Evolutionary conservation across 2,329 filamentous ascomycete genomes (phyloP).

Genomic region (Paramyrothecium roridum): DNA sequence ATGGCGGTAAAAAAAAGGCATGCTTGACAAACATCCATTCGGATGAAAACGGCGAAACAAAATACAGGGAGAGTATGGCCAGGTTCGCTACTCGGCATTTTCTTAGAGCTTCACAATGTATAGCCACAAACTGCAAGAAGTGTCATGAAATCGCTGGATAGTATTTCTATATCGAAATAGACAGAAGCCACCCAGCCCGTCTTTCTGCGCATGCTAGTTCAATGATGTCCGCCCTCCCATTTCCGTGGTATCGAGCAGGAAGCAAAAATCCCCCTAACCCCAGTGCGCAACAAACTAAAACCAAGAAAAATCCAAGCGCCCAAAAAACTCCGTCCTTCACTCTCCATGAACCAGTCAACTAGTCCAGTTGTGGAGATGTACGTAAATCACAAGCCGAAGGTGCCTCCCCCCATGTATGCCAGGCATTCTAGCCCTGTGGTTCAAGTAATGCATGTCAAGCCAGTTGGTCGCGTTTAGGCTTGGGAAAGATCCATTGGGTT

Average conservation of each 20-base stretch:
- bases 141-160: background rate
- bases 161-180: background rate
- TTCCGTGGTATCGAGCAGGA: conserved; percentile 4
- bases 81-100: too few species aligned
- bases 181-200: background rate
- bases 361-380: too few species aligned
- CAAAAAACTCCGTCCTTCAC: background rate
- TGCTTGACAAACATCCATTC: background rate
- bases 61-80: too few species aligned
- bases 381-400: too few species aligned
- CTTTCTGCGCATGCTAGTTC: background rate
- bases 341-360: too few species aligned
- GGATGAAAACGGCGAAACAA: too few species aligned
- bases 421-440: background rate
- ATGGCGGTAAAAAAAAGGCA: background rate
- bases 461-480: too few species aligned
- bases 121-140: background rate
- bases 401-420: background rate
- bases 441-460: too few species aligned
- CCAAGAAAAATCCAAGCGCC: background rate
- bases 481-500: background rate
- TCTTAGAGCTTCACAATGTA: too few species aligned
- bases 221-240: background rate
- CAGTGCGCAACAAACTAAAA: background rate
- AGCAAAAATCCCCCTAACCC: background rate